A percentile compares a stretch with the other conserved stretches of the same genome.
Evolutionary conservation across 768 basidiomycete species (phyloP).

Genomic region (Mycena latifolia): DNA sequence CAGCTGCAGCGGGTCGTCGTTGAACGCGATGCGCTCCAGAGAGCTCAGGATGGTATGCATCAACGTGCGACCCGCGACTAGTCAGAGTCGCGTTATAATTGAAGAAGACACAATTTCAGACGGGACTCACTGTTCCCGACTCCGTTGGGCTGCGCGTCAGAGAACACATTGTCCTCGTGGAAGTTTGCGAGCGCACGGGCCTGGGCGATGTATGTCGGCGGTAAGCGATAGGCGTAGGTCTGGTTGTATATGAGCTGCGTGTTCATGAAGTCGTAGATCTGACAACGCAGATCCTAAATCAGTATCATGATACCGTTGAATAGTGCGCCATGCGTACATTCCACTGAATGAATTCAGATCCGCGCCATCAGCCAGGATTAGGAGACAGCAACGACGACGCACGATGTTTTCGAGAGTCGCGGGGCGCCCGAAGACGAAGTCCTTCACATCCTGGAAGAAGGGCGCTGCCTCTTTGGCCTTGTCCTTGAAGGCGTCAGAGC

Average conservation of each 20-base stretch:
- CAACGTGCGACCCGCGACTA: slow-evolving; percentile 88
- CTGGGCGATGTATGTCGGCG: slow-evolving; percentile 83
- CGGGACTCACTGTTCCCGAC: slow-evolving; percentile 81
- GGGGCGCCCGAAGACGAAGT: slow-evolving; percentile 79
- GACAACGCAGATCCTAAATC: slow-evolving; percentile 12
- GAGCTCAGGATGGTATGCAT: slow-evolving; percentile 78
- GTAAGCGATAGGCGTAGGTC: slow-evolving; percentile 82
- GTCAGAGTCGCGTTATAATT: not conserved
- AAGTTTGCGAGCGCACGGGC: slow-evolving; percentile 81
- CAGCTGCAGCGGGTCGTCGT: slow-evolving; percentile 84
- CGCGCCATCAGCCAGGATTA: not conserved
- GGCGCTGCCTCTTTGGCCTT: slow-evolving; percentile 66
- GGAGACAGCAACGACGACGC: slow-evolving; percentile 32
- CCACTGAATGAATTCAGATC: slow-evolving; percentile 61
- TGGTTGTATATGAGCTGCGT: slow-evolving; percentile 85
- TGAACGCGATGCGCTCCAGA: slow-evolving; percentile 83
- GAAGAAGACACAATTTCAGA: not conserved
- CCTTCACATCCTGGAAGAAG: slow-evolving; percentile 76
- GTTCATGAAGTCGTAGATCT: slow-evolving; percentile 86
- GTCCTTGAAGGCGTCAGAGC: slow-evolving; percentile 75
- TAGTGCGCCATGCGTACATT: slow-evolving; percentile 63
- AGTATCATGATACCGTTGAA: not conserved
- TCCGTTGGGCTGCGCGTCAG: slow-evolving; percentile 67
- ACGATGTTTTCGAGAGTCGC: slow-evolving; percentile 75
- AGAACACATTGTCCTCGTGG: slow-evolving; percentile 85